Conservation (phyloP, 257 asterid genomes). For the Scutellaria galericulata region DNA sequence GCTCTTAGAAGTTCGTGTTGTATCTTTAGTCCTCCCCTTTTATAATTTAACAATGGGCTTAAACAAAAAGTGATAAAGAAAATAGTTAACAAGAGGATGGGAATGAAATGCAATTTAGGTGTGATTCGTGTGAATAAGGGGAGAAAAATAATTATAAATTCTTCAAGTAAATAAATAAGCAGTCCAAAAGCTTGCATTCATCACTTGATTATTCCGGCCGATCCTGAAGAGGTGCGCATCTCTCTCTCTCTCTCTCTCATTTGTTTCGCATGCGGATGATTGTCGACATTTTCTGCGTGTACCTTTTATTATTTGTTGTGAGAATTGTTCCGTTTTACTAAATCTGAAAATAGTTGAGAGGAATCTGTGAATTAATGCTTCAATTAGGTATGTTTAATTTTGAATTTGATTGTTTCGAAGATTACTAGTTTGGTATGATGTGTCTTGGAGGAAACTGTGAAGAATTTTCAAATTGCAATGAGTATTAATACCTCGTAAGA, state of each 20-base stretch:
- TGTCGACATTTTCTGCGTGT: not conserved
- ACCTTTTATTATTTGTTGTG: not conserved
- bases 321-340: not conserved
- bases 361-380: not conserved
- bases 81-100: no score
- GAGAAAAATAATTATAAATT: no score
- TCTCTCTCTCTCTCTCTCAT: constrained; percentile 15
- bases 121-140: no score
- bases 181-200: no score
- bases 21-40: no score
- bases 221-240: constrained; percentile 1
- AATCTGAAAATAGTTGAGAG: not conserved
- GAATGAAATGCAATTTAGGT: no score
- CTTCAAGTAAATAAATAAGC: no score
- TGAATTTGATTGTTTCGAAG: constrained; percentile 12
- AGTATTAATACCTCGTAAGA: not conserved
- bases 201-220: not conserved
- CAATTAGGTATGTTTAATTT: not conserved
- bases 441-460: not conserved
- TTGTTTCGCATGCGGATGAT: not conserved
- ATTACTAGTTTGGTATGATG: constrained; percentile 8
- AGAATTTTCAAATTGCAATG: not conserved
- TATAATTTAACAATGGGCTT: no score
- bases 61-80: no score
- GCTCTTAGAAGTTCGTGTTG: no score